A percentile compares a stretch with the other conserved stretches of the same genome.
Conservation (phyloP, 345 rosid genomes). For the Arabidopsis arenosa region DNA sequence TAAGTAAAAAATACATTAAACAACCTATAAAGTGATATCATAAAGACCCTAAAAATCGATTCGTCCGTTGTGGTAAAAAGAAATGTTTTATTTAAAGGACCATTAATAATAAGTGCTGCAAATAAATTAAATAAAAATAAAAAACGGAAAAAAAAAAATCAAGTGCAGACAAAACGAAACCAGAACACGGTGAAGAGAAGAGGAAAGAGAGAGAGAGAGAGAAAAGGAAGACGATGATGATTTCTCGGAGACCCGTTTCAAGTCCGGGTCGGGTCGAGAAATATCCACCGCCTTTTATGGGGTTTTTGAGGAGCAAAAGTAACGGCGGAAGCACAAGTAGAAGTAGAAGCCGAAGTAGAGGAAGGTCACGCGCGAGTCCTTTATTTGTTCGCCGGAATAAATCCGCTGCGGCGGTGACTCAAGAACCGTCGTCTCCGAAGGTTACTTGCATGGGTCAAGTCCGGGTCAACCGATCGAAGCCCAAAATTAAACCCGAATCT, state of each 20-base stretch:
- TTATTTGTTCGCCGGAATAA: slow-evolving; percentile 71
- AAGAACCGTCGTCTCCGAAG: slow-evolving; percentile 90
- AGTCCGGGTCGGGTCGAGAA: slow-evolving; percentile 86
- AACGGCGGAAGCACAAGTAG: slow-evolving; percentile 33
- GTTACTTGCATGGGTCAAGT: slow-evolving; percentile 99
- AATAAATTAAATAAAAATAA: slow-evolving; percentile 2
- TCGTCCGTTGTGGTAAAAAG: slow-evolving; percentile 8
- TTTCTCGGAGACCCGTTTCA: slow-evolving; percentile 58
- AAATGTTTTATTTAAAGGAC: not conserved
- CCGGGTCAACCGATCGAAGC: slow-evolving; percentile 68
- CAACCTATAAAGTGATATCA: slow-evolving; percentile 5
- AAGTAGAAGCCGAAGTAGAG: slow-evolving; percentile 64
- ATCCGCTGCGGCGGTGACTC: slow-evolving; percentile 50
- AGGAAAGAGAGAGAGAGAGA: slow-evolving; percentile 1
- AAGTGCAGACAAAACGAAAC: slow-evolving; percentile 34
- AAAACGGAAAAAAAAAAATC: not conserved
- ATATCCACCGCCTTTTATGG: slow-evolving; percentile 78
- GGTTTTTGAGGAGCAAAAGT: slow-evolving; percentile 60
- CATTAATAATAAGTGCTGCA: slow-evolving; percentile 12
- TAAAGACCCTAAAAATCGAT: slow-evolving; percentile 23
- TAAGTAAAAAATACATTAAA: not conserved
- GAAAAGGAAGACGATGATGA: slow-evolving; percentile 46
- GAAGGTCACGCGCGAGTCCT: slow-evolving; percentile 85
- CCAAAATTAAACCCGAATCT: slow-evolving; percentile 36
- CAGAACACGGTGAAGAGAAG: slow-evolving; percentile 23